Conservation (phyloP, 345 rosid genomes). For the Tarenaya hassleriana region DNA sequence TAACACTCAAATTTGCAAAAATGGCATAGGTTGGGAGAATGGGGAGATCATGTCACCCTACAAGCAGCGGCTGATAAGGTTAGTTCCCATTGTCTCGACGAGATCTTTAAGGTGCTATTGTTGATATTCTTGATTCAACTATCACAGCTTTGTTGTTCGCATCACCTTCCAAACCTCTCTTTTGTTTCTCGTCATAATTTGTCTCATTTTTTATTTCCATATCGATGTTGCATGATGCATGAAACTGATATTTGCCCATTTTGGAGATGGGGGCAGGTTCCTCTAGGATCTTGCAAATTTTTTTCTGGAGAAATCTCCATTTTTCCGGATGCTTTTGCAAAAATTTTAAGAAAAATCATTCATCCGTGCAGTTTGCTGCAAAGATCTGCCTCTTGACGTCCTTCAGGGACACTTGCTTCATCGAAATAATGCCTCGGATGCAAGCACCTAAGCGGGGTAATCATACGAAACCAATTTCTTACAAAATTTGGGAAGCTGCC, state of each 20-base stretch:
- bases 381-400: conserved; percentile 94
- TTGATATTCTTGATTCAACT: not conserved
- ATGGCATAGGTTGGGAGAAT: conserved; percentile 72
- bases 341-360: conserved; percentile 7
- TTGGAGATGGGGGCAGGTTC: conserved; percentile 6
- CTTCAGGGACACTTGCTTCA: conserved; percentile 86
- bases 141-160: conserved; percentile 13
- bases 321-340: conserved; percentile 1
- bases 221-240: conserved; percentile 11
- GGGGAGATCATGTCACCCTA: conserved; percentile 93
- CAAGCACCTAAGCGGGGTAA: conserved; percentile 70
- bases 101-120: conserved; percentile 6
- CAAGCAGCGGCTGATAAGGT: conserved; percentile 99
- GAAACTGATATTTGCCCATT: not conserved
- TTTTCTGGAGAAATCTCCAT: not conserved
- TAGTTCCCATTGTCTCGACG: conserved; percentile 15
- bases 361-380: conserved; percentile 68
- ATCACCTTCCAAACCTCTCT: conserved; percentile 3
- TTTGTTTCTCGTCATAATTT: not conserved
- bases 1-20: conserved; percentile 7
- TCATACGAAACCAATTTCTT: conserved; percentile 12
- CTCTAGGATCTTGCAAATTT: conserved; percentile 6
- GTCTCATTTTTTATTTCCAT: not conserved
- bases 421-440: conserved; percentile 67
- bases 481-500: not conserved